Percentiles rank a stretch among this genome's conserved stretches.
phyloP scores from a whole-genome alignment of 2,329 filamentous ascomycete species.

The Neofusicoccum parvum region DNA sequence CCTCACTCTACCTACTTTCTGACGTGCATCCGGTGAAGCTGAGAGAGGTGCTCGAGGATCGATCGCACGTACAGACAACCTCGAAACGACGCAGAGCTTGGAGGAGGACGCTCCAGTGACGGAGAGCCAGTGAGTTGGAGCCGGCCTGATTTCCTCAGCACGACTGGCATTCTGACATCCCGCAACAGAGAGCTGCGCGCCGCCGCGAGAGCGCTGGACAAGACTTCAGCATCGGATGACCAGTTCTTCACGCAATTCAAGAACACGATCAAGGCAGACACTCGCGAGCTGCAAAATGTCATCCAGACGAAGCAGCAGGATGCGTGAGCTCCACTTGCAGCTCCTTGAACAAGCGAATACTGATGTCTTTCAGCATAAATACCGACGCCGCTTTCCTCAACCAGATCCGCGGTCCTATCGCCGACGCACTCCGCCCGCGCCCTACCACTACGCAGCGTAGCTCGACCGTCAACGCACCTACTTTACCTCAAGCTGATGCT shows the following conservation, averaged over 20 bases:
- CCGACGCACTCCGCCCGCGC: not conserved
- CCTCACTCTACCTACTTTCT: not conserved
- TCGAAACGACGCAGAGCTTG: constrained; percentile 14
- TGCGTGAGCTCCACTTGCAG: not conserved
- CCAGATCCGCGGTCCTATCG: not conserved
- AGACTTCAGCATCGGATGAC: not conserved
- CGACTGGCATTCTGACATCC: not conserved
- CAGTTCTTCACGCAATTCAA: constrained; percentile 7
- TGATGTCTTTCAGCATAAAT: not conserved
- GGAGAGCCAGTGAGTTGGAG: constrained; percentile 30
- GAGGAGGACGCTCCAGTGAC: constrained; percentile 23
- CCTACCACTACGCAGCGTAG: not conserved
- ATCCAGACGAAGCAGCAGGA: constrained; percentile 3
- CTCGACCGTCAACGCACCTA: not conserved
- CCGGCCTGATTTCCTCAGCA: not conserved
- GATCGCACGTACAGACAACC: not conserved
- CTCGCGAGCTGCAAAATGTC: not conserved
- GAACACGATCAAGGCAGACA: not conserved
- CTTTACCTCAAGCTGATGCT: not conserved
- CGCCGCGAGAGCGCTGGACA: not conserved
- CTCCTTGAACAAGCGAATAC: not conserved
- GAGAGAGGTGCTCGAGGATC: not conserved
- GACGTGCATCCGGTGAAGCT: not conserved
- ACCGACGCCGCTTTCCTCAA: not conserved
- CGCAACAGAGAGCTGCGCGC: constrained; percentile 28